Evolutionary conservation across 2,329 filamentous ascomycete species (phyloP).

Genomic region (Hymenotorrendiella dingleyae): DNA sequence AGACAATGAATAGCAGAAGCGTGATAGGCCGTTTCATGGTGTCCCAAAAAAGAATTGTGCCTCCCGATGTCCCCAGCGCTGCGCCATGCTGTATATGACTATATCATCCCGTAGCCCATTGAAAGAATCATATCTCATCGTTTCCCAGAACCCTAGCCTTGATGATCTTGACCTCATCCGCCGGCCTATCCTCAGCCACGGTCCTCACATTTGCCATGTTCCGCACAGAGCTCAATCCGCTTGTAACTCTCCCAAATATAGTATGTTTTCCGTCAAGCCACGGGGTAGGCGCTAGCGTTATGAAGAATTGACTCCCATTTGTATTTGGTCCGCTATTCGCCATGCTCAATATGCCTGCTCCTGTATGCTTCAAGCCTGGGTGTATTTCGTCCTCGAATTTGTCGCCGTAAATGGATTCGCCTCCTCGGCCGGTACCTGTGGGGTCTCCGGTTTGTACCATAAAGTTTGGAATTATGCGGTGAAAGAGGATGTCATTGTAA

Average conservation of each 20-base stretch:
- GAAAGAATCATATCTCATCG: too few relatives aligned
- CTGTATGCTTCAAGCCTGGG: conserved; percentile 76
- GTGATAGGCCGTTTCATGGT: too few relatives aligned
- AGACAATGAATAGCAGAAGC: too few relatives aligned
- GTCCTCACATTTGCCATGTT: conserved; percentile 86
- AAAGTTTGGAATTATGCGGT: conserved; percentile 92
- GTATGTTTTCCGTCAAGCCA: conserved; percentile 98
- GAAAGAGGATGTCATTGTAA: conserved; percentile 82
- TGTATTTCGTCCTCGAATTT: conserved; percentile 92
- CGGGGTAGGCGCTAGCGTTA: conserved; percentile 88
- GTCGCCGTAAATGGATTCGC: conserved; percentile 82
- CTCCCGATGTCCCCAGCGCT: too few relatives aligned
- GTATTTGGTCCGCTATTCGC: conserved; percentile 90
- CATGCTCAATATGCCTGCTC: conserved; percentile 92
- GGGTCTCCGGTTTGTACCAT: conserved; percentile 96
- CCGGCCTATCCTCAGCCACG: conserved; percentile 70
- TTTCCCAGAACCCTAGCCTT: conserved; percentile 67
- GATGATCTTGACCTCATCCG: conserved; percentile 76
- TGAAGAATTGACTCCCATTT: conserved; percentile 93
- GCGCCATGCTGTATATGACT: too few relatives aligned
- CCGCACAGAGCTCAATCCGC: conserved; percentile 75
- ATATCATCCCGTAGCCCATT: too few relatives aligned
- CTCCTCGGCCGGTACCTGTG: conserved; percentile 86
- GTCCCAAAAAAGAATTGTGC: too few relatives aligned
- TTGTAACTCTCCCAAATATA: conserved; percentile 87